These are phyloP conservation scores for Sporothrix inflata DNA, from an alignment of 2,329 filamentous ascomycete genomes.

Conservation along the genomic window DNA sequence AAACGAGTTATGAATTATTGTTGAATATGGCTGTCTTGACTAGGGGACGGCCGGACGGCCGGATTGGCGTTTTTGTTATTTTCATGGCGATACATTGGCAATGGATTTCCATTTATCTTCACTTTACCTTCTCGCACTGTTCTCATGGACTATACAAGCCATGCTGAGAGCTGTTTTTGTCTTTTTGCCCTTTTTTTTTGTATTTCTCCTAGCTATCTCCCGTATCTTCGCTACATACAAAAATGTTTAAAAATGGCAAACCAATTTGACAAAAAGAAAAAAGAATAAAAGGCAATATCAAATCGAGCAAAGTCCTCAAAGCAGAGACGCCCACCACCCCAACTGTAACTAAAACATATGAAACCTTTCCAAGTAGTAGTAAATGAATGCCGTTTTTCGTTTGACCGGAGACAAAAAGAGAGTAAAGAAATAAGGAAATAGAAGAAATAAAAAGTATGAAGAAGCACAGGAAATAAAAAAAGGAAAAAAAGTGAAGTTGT, in stretches of 20 bases:
- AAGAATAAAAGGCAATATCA: no score
- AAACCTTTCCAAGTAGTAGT: neutral
- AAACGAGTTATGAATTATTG: neutral
- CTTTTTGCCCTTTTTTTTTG: neutral
- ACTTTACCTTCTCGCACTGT: neutral
- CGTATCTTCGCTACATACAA: constrained; percentile 11
- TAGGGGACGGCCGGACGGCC: neutral
- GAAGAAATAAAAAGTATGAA: neutral
- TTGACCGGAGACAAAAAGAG: neutral
- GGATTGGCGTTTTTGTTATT: constrained; percentile 6
- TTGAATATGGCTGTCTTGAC: neutral
- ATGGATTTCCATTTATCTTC: neutral
- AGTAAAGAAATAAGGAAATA: neutral
- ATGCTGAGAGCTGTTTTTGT: no score
- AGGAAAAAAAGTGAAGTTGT: neutral
- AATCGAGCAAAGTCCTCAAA: neutral
- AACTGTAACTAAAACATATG: neutral
- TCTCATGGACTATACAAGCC: no score
- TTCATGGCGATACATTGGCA: constrained; percentile 10
- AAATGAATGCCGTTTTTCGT: constrained; percentile 14
- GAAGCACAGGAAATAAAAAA: neutral
- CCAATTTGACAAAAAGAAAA: neutral
- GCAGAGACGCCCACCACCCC: neutral
- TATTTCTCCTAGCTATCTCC: constrained; percentile 10
- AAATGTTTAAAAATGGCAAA: constrained; percentile 2